A percentile compares a stretch with the other conserved stretches of the same genome.
phyloP scores from a whole-genome alignment of 2,329 filamentous ascomycete genomes.

The Clarireedia sp. region DNA sequence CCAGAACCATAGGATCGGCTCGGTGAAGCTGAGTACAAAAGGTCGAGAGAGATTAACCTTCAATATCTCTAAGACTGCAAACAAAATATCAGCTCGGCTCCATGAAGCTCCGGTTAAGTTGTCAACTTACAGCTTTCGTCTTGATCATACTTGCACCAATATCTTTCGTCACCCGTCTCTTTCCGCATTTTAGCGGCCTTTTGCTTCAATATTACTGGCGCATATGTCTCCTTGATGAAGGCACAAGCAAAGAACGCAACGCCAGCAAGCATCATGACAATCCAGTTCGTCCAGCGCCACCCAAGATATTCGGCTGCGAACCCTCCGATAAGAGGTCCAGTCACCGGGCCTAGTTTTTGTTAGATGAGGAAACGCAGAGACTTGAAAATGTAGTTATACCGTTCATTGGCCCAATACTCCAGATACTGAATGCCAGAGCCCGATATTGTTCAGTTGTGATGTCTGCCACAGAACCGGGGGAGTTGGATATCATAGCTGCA shows the following conservation, averaged over 20 bases:
- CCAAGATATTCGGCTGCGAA: slow-evolving; percentile 71
- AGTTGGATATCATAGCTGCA: slow-evolving; percentile 74
- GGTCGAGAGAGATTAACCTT: slow-evolving; percentile 71
- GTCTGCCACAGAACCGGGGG: slow-evolving; percentile 75
- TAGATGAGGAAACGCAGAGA: neutral
- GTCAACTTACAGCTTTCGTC: slow-evolving; percentile 4
- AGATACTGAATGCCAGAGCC: slow-evolving; percentile 75
- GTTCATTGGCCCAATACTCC: slow-evolving; percentile 78
- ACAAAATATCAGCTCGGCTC: slow-evolving; percentile 25
- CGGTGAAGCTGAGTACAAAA: slow-evolving; percentile 67
- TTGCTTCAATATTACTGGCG: slow-evolving; percentile 58
- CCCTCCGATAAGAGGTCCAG: slow-evolving; percentile 69
- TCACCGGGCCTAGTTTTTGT: slow-evolving; percentile 32
- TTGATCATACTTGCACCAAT: slow-evolving; percentile 62
- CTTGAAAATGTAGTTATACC: slow-evolving; percentile 34
- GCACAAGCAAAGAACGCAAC: slow-evolving; percentile 51
- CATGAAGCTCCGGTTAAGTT: neutral
- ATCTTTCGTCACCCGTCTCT: slow-evolving; percentile 61
- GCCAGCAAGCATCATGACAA: slow-evolving; percentile 64
- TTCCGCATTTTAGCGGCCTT: slow-evolving; percentile 58
- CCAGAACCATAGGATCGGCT: slow-evolving; percentile 73
- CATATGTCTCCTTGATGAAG: slow-evolving; percentile 67
- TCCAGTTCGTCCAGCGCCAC: slow-evolving; percentile 85
- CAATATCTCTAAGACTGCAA: slow-evolving; percentile 54
- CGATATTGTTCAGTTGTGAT: slow-evolving; percentile 74